These are phyloP conservation scores for Dittrichia graveolens DNA, from an alignment of 129 eudicot species.

Conservation along the genomic window DNA sequence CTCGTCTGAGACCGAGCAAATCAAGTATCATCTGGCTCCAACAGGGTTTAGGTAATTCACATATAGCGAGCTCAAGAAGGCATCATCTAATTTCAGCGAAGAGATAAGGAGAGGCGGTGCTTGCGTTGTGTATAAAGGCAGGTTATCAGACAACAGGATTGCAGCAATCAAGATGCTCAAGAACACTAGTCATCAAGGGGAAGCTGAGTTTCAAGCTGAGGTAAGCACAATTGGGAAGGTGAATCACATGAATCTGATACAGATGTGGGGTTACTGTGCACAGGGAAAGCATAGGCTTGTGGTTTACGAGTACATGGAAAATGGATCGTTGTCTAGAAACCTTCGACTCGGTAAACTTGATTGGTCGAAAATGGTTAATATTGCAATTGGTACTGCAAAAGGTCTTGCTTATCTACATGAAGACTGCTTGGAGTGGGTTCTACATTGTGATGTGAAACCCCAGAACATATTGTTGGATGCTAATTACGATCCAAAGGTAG, in stretches of 20 bases:
- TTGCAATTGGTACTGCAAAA: constrained; percentile 21
- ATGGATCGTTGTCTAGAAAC: constrained; percentile 33
- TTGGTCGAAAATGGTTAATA: constrained; percentile 21
- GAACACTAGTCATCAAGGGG: constrained; percentile 13
- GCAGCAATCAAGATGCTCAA: constrained; percentile 40
- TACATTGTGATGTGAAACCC: constrained; percentile 35
- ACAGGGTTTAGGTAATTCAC: constrained; percentile 36
- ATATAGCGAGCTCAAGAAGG: constrained; percentile 32
- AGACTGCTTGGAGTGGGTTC: constrained; percentile 32
- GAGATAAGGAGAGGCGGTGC: constrained; percentile 49
- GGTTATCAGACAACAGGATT: constrained; percentile 34
- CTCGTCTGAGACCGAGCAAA: constrained; percentile 14
- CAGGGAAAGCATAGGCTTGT: constrained; percentile 32
- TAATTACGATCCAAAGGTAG: constrained; percentile 32
- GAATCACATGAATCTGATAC: constrained; percentile 37
- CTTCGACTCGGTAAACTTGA: not conserved
- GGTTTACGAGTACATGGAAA: constrained; percentile 37
- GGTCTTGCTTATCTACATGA: constrained; percentile 31
- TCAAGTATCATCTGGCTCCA: constrained; percentile 19
- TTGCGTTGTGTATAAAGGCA: constrained; percentile 37
- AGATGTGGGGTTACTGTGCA: constrained; percentile 40
- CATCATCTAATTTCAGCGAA: constrained; percentile 35
- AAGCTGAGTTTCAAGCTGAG: constrained; percentile 42
- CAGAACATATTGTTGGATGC: constrained; percentile 39
- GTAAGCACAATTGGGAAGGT: constrained; percentile 37